Evolutionary conservation across 1,139 yeast genomes (phyloP), one percentile per base, ranked within the genome.

Genomic region (Debaryomyces sp.): DNA sequence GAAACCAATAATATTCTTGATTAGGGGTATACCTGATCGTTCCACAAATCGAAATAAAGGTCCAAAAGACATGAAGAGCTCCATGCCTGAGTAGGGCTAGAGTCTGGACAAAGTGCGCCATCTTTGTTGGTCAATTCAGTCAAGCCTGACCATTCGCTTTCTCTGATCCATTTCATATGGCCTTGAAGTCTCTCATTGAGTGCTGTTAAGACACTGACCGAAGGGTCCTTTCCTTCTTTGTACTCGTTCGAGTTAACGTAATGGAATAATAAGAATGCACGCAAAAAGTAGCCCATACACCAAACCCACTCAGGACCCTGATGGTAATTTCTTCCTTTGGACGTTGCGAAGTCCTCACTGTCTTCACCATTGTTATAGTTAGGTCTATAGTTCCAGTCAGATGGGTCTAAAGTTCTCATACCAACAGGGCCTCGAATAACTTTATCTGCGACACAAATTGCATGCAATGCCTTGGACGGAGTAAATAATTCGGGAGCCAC

Each of bases 231-330:
- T 1, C 61, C 57, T 51, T 45, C 64, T 56, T 15, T 60, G 45
- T 42, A 63, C 50, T 51, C 47, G 8, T 47, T 46, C 35, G 64
- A 66, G 8, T 71, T 70, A 26, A 66, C 57, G 48, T 75, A 68
- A 55, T 84, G 83, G 66, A 87, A 84, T 45, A 70, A 65, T 42
- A 78, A 70, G 62, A 76, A 84, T 0, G 98, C 96, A 53, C 97
- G 79, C 56, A 94, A 70, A 64, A 89, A 92, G 68, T 83, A 91
- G 1, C 99, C 99, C 35, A 79, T 77, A 52, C 85, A 82, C 97
- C 98, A 94, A 21, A 89, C 86, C 99, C 99, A 94, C 65, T 94
- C 99, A 1, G 99, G 99, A 2, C 99, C 99, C 69, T 94, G 98
- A 67, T 94, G 99, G 66, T 94, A 94, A 68, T 94, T 94, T 60